phyloP scores from a whole-genome alignment of 2,329 filamentous ascomycete genomes.

The Colletotrichum incanum region DNA sequence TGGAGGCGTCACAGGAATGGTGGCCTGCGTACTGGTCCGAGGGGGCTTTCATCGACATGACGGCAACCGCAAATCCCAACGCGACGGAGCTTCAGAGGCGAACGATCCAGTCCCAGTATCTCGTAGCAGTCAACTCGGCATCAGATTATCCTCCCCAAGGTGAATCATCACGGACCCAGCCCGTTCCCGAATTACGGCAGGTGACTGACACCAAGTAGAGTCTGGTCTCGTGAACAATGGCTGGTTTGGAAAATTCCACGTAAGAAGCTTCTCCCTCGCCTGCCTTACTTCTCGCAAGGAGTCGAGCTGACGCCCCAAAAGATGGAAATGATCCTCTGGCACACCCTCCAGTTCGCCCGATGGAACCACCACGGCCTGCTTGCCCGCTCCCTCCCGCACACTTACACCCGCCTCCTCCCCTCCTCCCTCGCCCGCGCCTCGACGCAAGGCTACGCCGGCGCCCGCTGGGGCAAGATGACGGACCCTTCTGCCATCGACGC shows the following conservation, averaged over 20 bases:
- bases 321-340: constrained; percentile 71
- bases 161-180: constrained; percentile 39
- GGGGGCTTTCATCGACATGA: constrained; percentile 68
- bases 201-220: constrained; percentile 37
- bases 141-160: constrained; percentile 64
- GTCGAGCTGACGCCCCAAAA: constrained; percentile 45
- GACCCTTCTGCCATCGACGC: constrained; percentile 67
- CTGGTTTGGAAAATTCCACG: constrained; percentile 71
- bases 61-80: constrained; percentile 55
- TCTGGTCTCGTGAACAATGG: constrained; percentile 67
- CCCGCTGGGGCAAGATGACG: constrained; percentile 59
- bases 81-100: constrained; percentile 67
- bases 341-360: constrained; percentile 65
- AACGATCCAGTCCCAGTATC: constrained; percentile 68
- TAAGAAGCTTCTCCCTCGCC: constrained; percentile 43
- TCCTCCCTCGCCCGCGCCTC: constrained; percentile 56
- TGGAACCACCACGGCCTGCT: constrained; percentile 65
- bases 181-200: no score
- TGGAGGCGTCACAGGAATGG: constrained; percentile 55
- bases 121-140: constrained; percentile 67
- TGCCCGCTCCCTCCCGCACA: constrained; percentile 60
- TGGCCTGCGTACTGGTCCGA: constrained; percentile 66
- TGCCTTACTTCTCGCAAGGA: background rate
- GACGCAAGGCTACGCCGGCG: constrained; percentile 60
- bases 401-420: constrained; percentile 63